Percentiles rank a stretch among this genome's conserved stretches.
Evolutionary conservation across 1,284 basidiomycete species (phyloP).

Genomic region (Melampsora americana): DNA sequence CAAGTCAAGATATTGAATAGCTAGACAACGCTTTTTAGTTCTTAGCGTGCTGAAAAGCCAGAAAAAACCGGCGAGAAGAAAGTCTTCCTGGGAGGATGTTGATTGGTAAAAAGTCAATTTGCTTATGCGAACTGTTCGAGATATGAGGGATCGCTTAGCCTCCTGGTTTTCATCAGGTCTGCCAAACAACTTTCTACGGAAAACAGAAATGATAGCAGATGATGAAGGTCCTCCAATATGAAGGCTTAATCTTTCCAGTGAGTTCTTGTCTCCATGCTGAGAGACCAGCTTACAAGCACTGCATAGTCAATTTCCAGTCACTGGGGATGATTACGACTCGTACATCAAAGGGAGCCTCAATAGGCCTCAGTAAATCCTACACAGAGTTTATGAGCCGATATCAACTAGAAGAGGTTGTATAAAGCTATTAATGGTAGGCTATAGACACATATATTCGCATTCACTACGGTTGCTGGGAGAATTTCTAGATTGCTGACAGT

Average conservation of each 20-base stretch:
- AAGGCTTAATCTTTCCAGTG: neutral
- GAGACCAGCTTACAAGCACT: neutral
- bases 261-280: neutral
- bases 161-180: neutral
- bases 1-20: neutral
- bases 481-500: no score
- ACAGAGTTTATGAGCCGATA: neutral
- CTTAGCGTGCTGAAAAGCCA: no score
- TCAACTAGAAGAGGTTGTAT: no score
- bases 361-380: neutral
- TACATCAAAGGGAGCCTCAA: neutral
- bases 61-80: neutral
- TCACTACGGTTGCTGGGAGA: no score
- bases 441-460: no score
- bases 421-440: no score
- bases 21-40: no score
- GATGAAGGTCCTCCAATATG: neutral
- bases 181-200: neutral
- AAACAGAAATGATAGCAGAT: neutral
- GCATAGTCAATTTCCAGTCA: neutral
- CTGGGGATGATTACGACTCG: neutral
- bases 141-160: neutral
- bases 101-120: neutral
- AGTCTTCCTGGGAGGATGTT: neutral
- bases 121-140: neutral